These are phyloP conservation scores for Nowakowskiella sp. DNA, from an alignment of 192 early-diverging fungal species.

Conservation along the genomic window DNA sequence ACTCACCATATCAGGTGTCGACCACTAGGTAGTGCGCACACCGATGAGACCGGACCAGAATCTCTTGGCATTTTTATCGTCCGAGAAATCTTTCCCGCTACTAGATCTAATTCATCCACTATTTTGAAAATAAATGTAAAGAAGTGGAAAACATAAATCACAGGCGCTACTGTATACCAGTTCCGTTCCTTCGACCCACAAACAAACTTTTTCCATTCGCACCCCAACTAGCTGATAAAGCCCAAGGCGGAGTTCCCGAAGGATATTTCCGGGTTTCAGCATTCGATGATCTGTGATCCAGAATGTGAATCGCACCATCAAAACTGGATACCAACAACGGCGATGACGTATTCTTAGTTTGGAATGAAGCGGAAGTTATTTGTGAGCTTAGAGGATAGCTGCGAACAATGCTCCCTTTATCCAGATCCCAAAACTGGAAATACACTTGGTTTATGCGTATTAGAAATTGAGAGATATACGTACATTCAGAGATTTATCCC, in stretches of 20 bases:
- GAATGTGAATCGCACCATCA: constrained; percentile 29
- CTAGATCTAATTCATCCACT: constrained; percentile 88
- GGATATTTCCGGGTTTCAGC: background rate
- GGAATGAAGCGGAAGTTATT: constrained; percentile 66
- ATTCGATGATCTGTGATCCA: constrained; percentile 22
- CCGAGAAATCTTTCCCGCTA: constrained; percentile 52
- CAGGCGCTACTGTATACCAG: constrained; percentile 31
- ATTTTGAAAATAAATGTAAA: background rate
- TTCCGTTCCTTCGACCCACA: constrained; percentile 80
- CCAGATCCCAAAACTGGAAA: constrained; percentile 64
- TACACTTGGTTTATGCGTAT: background rate
- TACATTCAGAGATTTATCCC: constrained; percentile 81
- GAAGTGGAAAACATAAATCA: background rate
- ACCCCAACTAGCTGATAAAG: constrained; percentile 51
- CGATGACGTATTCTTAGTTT: constrained; percentile 37
- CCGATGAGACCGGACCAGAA: constrained; percentile 79
- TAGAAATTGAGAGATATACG: constrained; percentile 20
- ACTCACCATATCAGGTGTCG: constrained; percentile 74
- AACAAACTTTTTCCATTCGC: constrained; percentile 72
- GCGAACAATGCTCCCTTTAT: constrained; percentile 62
- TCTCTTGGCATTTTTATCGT: constrained; percentile 74
- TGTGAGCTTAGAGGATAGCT: constrained; percentile 71
- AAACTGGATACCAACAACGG: constrained; percentile 25
- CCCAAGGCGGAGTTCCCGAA: constrained; percentile 31
- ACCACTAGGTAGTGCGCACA: constrained; percentile 68